A percentile compares a stretch with the other conserved stretches of the same genome.
Evolutionary conservation across 257 asterid species (phyloP).

Genomic region (Solanum corneliomulleri): DNA sequence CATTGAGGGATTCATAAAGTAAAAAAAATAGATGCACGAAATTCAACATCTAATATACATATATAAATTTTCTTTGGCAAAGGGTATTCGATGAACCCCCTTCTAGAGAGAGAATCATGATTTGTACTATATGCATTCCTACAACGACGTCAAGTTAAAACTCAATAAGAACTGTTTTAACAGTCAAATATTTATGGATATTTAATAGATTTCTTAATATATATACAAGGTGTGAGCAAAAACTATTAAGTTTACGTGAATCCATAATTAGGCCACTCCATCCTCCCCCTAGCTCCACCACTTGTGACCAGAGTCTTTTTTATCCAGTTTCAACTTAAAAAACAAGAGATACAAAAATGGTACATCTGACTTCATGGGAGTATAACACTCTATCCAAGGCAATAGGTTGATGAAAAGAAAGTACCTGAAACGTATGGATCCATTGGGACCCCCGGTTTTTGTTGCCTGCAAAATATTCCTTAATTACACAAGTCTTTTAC

Average conservation of each 20-base stretch:
- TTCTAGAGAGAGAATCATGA: neutral
- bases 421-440: constrained; percentile 92
- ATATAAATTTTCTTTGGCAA: neutral
- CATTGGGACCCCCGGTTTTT: constrained; percentile 94
- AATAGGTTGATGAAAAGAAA: neutral
- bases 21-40: neutral
- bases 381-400: neutral
- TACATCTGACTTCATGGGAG: neutral
- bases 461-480: constrained; percentile 59
- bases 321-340: neutral
- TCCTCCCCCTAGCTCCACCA: neutral
- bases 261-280: neutral
- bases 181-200: neutral
- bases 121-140: neutral
- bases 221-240: neutral
- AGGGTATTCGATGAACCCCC: neutral
- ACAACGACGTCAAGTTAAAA: neutral
- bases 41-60: neutral
- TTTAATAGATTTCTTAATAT: neutral
- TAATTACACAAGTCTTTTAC: constrained; percentile 14
- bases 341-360: neutral
- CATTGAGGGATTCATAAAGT: neutral
- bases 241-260: neutral
- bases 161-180: neutral
- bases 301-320: neutral